phyloP scores from a whole-genome alignment of 1,284 basidiomycete species.

The Cutaneotrichosporon spelunceum region DNA sequence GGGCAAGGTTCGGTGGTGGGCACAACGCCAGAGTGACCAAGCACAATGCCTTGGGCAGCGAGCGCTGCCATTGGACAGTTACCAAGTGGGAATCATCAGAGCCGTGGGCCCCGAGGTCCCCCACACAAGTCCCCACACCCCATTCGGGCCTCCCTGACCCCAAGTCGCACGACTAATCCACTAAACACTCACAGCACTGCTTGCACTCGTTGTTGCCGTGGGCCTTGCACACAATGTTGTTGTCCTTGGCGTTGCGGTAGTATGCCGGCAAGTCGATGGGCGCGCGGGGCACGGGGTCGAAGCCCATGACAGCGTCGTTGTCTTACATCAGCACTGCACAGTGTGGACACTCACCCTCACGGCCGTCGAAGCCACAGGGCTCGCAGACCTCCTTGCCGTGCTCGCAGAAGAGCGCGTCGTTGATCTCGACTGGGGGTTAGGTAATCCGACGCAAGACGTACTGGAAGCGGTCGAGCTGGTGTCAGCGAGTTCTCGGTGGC shows the following conservation, averaged over 20 bases:
- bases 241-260: conserved; percentile 49
- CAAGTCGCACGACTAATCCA: neutral
- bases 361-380: conserved; percentile 27
- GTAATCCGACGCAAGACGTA: conserved; percentile 1
- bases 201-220: conserved; percentile 49
- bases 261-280: conserved; percentile 47
- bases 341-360: conserved; percentile 24
- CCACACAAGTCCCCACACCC: neutral
- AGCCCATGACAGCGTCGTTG: conserved; percentile 51
- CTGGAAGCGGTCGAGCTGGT: conserved; percentile 28
- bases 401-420: conserved; percentile 53
- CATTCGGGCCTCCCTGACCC: neutral
- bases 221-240: conserved; percentile 48
- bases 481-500: conserved; percentile 8
- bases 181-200: conserved; percentile 47
- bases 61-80: neutral
- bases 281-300: conserved; percentile 44
- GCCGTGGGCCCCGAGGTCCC: conserved; percentile 3
- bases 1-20: neutral
- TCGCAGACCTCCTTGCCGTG: conserved; percentile 52
- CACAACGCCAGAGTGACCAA: neutral
- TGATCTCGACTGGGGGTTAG: conserved; percentile 48
- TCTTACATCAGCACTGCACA: conserved; percentile 26
- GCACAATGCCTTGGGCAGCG: neutral
- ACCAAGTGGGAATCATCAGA: neutral